Conservation (phyloP, 2,329 filamentous ascomycete species). For the Cladosporium sp. region DNA sequence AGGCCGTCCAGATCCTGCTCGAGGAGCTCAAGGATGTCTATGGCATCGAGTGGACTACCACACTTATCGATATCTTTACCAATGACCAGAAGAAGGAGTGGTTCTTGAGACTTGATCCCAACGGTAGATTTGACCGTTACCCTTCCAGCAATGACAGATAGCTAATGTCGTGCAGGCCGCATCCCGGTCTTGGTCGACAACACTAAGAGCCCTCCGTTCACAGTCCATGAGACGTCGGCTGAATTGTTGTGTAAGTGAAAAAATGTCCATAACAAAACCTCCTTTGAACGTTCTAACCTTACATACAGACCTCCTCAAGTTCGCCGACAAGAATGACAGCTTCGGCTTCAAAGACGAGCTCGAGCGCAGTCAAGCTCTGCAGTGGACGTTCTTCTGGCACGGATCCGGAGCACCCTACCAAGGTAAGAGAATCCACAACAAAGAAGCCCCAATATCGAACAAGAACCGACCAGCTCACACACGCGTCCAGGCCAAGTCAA, state of each 20-base stretch:
- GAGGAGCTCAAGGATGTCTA: constrained; percentile 55
- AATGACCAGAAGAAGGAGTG: constrained; percentile 61
- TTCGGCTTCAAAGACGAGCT: constrained; percentile 57
- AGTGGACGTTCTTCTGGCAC: constrained; percentile 61
- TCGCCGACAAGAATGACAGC: constrained; percentile 50
- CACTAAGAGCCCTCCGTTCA: constrained; percentile 51
- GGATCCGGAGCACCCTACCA: constrained; percentile 46
- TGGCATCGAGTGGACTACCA: constrained; percentile 52
- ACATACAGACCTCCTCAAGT: constrained; percentile 48
- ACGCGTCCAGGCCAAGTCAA: constrained; percentile 41
- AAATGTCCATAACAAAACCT: constrained; percentile 28
- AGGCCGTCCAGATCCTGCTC: constrained; percentile 57
- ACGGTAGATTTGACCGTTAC: constrained; percentile 22
- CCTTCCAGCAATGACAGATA: not conserved
- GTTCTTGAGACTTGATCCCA: constrained; percentile 51
- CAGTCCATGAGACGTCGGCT: constrained; percentile 57
- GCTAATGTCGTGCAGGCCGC: constrained; percentile 35
- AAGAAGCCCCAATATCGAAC: not conserved
- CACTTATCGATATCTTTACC: constrained; percentile 53
- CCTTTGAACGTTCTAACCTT: not conserved
- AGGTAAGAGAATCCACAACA: constrained; percentile 27
- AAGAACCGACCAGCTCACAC: not conserved
- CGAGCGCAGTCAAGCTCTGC: constrained; percentile 52
- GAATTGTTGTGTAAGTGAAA: constrained; percentile 40
- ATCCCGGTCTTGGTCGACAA: constrained; percentile 58